phyloP scores from a whole-genome alignment of 208 protist genomes.

The Crithidia thermophila region DNA sequence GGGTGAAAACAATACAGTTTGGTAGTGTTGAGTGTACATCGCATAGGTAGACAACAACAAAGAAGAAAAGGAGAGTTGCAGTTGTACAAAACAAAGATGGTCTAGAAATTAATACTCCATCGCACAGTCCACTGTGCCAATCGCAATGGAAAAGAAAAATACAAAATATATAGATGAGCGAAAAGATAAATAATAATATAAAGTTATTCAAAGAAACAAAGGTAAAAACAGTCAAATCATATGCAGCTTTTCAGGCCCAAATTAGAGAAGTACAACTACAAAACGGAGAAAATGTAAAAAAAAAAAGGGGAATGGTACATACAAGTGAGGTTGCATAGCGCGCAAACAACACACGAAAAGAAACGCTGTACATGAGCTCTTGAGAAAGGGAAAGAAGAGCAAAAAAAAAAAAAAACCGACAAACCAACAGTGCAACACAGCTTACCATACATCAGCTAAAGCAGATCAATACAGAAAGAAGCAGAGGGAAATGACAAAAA shows the following conservation, averaged over 20 bases:
- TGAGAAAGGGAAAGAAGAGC: background rate
- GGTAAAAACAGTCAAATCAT: too few relatives aligned
- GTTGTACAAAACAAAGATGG: background rate
- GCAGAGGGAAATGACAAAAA: background rate
- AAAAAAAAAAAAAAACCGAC: background rate
- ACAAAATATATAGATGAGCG: background rate
- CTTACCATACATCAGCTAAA: background rate
- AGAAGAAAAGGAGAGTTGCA: background rate
- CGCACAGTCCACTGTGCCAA: too few relatives aligned
- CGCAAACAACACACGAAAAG: too few relatives aligned
- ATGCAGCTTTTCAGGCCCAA: too few relatives aligned
- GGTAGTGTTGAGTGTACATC: background rate
- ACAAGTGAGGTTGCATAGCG: too few relatives aligned
- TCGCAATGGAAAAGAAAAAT: conserved; percentile 7
- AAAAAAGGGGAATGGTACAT: too few relatives aligned
- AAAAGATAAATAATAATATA: conserved; percentile 14
- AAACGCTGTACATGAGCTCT: background rate
- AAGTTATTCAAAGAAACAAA: background rate
- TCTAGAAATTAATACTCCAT: too few relatives aligned
- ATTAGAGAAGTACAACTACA: too few relatives aligned
- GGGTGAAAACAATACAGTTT: too few relatives aligned
- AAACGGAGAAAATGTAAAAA: too few relatives aligned
- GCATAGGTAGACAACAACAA: background rate
- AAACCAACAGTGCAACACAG: background rate
- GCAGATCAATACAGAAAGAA: conserved; percentile 1